Base-by-base conservation (phyloP, 306 rosid species). In the Astragalus membranaceus region DNA sequence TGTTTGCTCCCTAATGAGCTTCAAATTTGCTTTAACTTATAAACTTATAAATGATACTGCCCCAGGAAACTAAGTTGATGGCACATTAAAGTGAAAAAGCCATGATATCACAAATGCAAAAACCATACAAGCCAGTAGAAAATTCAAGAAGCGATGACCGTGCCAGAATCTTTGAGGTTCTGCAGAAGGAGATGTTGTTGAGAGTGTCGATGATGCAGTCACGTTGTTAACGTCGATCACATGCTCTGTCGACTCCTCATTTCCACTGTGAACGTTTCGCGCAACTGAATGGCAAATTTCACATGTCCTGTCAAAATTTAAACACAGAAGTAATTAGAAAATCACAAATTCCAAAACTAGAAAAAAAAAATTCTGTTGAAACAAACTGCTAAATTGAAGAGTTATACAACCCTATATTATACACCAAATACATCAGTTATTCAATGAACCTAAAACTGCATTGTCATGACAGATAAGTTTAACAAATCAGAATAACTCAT, bases 61-160 rank as follows among this genome's bases (percentile, higher is more conserved):
- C 69, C 48, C 63, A 62, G 39, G 60, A 61, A 46, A 16, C 70
- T 87, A 83, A 2, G 80, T 77, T 0, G 92, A 87, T 10, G 87
- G 86, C 70, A 94, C 83, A 15, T 94, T 89, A 64, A 94, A 88
- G 74, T 87, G 99, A 54, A 94, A 94, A 73, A 89, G 87, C 99
- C 99, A 94, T 13, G 99, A 94, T 80, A 94, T 84, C 66, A 94
- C 96, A 64, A 94, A 94, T 37, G 97, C 97, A 57, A 91, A 86
- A 61, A 94, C 97, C 91, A 91, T 94, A 77, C 96, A 91, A 47
- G 96, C 97, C 17, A 94, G 96, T 13, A 94, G 82, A 64, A 91
- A 94, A 73, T 94, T 94, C 78, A 94, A 83, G 85, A 94, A 89
- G 64, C 97, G 88, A 49, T 87, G 97, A 67, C 99, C 96, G 2